Evolutionary conservation across 257 asterid species (phyloP), one percentile per base, ranked within the genome.

Genomic region (Cordia subcordata): DNA sequence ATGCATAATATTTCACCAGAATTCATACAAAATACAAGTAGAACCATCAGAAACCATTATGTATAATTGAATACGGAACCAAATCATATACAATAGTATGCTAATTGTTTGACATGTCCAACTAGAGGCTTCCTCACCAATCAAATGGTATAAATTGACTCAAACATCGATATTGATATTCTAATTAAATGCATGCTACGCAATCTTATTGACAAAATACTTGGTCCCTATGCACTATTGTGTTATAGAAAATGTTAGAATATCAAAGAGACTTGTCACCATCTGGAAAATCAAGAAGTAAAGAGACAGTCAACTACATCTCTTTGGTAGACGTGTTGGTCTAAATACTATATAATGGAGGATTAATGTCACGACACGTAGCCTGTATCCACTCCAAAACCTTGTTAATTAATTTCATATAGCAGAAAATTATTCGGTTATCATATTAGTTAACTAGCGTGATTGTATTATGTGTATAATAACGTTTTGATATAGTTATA

Each of bases 241-340:
- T 42, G 10, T 42, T 42, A 42, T 42, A 27, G 55, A 19, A 52
- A 57, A 35, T 18, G 46, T 42, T 17, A 57, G 22, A n/a, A 38
- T 15, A 58, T 50, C 39, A 52, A 27, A 50, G 45, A 44, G 32
- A 16, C n/a, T 20, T 13, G 56, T 47, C n/a, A n/a, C n/a, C n/a
- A n/a, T n/a, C 32, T 27, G 27, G 20, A 17, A 21, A 44, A n/a
- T n/a, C n/a, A n/a, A 4, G 23, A 27, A 17, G 15, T 5, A 0
- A 4, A 20, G 51, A 14, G 15, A 42, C 68, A 64, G 79, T 68
- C 79, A 68, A 68, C 68, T 65, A 72, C 64, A 68, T 73, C 73
- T 58, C 72, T 51, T 58, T 55, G 59, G 32, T 68, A 56, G 77
- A 75, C 81, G 77, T 67, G 80, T 75, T 75, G 74, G 23, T 62